phyloP scores from a whole-genome alignment of 768 basidiomycete genomes.

The Clitopilus hobsonii region DNA sequence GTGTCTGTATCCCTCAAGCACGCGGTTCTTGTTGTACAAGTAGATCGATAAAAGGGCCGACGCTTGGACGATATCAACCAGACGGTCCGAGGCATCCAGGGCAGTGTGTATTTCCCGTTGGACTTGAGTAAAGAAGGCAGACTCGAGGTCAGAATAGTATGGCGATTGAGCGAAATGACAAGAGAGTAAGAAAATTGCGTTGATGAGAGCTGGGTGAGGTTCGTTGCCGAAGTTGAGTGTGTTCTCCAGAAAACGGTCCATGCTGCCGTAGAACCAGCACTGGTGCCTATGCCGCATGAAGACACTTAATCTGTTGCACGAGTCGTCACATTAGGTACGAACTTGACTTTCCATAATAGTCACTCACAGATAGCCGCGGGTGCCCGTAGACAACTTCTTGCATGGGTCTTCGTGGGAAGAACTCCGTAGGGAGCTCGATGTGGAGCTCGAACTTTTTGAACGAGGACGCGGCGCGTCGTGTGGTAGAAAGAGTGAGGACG shows the following conservation, averaged over 20 bases:
- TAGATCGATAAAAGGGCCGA: constrained; percentile 57
- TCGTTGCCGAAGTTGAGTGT: constrained; percentile 19
- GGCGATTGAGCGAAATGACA: constrained; percentile 48
- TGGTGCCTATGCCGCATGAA: constrained; percentile 56
- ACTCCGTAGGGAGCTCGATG: background rate
- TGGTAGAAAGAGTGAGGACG: background rate
- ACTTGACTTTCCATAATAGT: background rate
- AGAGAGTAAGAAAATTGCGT: constrained; percentile 58
- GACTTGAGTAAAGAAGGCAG: constrained; percentile 43
- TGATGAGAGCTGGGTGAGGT: constrained; percentile 56
- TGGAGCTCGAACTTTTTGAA: background rate
- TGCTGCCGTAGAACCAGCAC: constrained; percentile 51
- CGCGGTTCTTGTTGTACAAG: constrained; percentile 51
- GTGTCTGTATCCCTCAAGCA: constrained; percentile 58
- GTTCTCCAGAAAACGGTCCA: constrained; percentile 33
- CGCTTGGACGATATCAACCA: constrained; percentile 56
- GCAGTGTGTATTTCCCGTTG: constrained; percentile 48
- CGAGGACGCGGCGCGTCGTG: background rate
- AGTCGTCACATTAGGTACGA: background rate
- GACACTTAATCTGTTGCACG: constrained; percentile 37
- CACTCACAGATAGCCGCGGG: constrained; percentile 3
- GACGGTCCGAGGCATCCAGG: constrained; percentile 49
- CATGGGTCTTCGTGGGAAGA: background rate
- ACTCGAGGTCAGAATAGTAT: constrained; percentile 36
- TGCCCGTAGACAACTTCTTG: background rate